Evolutionary conservation across 345 rosid genomes (phyloP), one percentile per base, ranked within the genome.

Genomic region (Diplotaxis tenuifolia): DNA sequence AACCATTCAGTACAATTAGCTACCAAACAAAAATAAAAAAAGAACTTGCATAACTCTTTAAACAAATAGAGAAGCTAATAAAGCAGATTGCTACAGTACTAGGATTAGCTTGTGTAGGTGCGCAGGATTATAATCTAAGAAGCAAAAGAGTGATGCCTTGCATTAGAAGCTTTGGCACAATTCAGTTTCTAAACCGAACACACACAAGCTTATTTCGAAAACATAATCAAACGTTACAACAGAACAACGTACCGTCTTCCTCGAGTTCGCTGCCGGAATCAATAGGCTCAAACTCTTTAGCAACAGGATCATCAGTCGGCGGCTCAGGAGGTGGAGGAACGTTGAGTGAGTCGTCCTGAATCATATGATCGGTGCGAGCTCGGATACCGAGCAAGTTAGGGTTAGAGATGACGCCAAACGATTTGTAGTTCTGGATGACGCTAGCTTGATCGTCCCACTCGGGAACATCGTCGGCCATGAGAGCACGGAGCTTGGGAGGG

Each of bases 241-340:
- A 25, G 8, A 42, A 34, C 14, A 22, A 34, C 76, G 38, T 14
- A 78, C 81, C 81, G 72, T 95, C 99, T 79, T 95, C 99, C 71
- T 95, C 99, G 15, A 90, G 91, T 45, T 95, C 97, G 84, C 98
- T 92, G 12, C 92, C 97, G 16, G 91, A 82, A 82, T 86, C 94
- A 1, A 84, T 70, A 21, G 78, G 74, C 2, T 84, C 89, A 50
- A 85, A 79, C 75, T 90, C 97, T 10, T 80, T 77, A 6, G 64
- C 83, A 1, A 71, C 67, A 7, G 61, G 78, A 23, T 81, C 88
- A 40, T 60, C 82, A 3, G 79, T 61, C 1, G 76, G n/a, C 7
- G 84, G 75, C 53, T 85, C 71, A 1, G 62, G 85, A 28, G 83
- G 83, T 0, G 86, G 79, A 56, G 93, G 96, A 68, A 81, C 81